Conservation (phyloP, 345 rosid genomes). For the Eucalyptus melliodora region DNA sequence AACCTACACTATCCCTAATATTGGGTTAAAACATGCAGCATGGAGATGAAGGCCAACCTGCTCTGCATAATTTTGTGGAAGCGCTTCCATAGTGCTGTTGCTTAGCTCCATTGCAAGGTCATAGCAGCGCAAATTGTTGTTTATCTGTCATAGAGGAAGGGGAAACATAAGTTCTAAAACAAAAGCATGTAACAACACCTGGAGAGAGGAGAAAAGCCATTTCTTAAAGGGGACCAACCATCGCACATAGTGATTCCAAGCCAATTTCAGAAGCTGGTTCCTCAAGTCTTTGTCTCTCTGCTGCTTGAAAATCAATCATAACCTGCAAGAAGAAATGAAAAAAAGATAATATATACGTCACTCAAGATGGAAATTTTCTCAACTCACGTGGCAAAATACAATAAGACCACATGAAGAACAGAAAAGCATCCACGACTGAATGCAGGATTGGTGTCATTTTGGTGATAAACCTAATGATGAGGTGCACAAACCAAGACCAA, state of each 20-base stretch:
- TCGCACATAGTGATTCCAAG: constrained; percentile 91
- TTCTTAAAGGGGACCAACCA: constrained; percentile 40
- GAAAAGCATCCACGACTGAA: neutral
- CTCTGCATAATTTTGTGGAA: constrained; percentile 93
- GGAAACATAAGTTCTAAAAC: neutral
- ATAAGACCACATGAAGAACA: neutral
- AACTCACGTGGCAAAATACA: neutral
- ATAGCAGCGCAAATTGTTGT: constrained; percentile 95
- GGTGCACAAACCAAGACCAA: neutral
- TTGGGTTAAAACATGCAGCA: neutral
- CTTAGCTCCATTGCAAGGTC: constrained; percentile 98
- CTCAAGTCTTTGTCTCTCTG: constrained; percentile 76
- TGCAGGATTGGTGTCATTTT: neutral
- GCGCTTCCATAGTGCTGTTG: constrained; percentile 82
- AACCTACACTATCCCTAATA: neutral
- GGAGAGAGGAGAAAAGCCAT: neutral
- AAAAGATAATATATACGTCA: neutral
- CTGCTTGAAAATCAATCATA: constrained; percentile 98
- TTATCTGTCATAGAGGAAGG: constrained; percentile 37
- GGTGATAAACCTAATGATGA: neutral
- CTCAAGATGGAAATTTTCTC: neutral
- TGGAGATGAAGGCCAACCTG: constrained; percentile 40
- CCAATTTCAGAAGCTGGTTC: constrained; percentile 95
- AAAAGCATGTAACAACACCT: neutral
- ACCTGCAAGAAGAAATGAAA: constrained; percentile 32